Conservation (phyloP, 805 yeast species). For the Starmerella kuoi region DNA sequence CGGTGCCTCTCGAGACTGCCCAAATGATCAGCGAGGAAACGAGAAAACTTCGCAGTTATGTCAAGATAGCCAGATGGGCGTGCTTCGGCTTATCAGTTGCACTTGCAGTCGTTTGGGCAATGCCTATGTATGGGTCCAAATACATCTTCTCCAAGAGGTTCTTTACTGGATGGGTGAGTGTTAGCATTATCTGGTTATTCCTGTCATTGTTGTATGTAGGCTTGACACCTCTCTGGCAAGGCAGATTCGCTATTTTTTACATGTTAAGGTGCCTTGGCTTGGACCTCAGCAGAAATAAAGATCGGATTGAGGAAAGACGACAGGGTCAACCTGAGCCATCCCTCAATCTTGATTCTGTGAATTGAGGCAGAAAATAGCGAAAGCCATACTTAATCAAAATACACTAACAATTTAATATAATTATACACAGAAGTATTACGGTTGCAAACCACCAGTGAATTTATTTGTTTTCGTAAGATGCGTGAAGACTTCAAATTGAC, state of each 20-base stretch:
- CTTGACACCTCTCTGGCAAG: slow-evolving; percentile 59
- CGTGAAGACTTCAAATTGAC: slow-evolving; percentile 32
- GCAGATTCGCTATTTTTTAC: slow-evolving; percentile 49
- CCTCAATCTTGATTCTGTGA: no score
- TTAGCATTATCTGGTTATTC: slow-evolving; percentile 70
- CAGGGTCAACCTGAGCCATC: slow-evolving; percentile 44
- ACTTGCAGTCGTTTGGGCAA: slow-evolving; percentile 69
- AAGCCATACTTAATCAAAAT: no score
- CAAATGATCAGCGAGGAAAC: slow-evolving; percentile 44
- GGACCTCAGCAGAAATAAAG: slow-evolving; percentile 65
- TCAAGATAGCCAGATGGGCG: slow-evolving; percentile 46
- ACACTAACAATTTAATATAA: no score
- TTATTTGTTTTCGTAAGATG: no score
- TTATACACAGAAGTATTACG: no score
- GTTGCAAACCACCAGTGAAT: no score
- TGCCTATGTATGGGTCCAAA: slow-evolving; percentile 79
- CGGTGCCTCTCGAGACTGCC: slow-evolving; percentile 47
- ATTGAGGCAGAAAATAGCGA: no score
- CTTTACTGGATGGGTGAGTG: slow-evolving; percentile 81
- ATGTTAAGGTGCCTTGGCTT: slow-evolving; percentile 68
- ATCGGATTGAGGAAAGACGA: slow-evolving; percentile 68
- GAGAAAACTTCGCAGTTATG: slow-evolving; percentile 40
- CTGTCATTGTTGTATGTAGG: slow-evolving; percentile 39
- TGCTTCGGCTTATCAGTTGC: slow-evolving; percentile 50
- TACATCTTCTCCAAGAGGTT: slow-evolving; percentile 62